Evolutionary conservation across 495 filamentous ascomycete species (phyloP).

Genomic region (Tetracladium setigerum): DNA sequence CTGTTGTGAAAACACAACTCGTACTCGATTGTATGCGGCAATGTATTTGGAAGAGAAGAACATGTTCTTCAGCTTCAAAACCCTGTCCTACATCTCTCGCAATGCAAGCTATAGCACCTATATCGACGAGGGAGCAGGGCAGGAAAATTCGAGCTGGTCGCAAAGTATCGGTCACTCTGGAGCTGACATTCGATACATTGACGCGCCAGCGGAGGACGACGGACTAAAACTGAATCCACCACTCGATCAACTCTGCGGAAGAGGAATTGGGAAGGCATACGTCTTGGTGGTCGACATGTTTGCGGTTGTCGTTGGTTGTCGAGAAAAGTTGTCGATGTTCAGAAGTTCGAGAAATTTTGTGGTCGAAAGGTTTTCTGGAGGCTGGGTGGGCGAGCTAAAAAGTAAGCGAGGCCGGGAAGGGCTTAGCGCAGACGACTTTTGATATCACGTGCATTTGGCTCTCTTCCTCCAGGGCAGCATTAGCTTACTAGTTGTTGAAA

Average conservation of each 20-base stretch:
- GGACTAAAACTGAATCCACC: slow-evolving; percentile 58
- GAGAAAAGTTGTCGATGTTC: slow-evolving; percentile 3
- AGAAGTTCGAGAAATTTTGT: slow-evolving; percentile 1
- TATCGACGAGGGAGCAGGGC: slow-evolving; percentile 43
- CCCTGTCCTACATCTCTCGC: slow-evolving; percentile 53
- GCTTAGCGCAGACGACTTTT: not conserved
- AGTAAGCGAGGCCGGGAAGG: slow-evolving; percentile 3
- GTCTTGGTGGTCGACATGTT: slow-evolving; percentile 52
- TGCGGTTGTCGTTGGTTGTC: slow-evolving; percentile 33
- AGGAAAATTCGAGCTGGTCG: slow-evolving; percentile 80
- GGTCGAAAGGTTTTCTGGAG: not conserved
- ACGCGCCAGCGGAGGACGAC: slow-evolving; percentile 65
- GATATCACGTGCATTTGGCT: slow-evolving; percentile 2
- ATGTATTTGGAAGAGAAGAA: slow-evolving; percentile 77
- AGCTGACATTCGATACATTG: slow-evolving; percentile 37
- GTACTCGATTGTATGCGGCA: slow-evolving; percentile 42
- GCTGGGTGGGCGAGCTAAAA: not conserved
- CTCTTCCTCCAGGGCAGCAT: too few relatives aligned
- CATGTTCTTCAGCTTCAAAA: slow-evolving; percentile 68
- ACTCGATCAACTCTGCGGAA: slow-evolving; percentile 32
- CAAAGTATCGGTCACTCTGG: slow-evolving; percentile 20
- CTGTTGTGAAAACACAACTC: slow-evolving; percentile 32
- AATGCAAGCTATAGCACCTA: slow-evolving; percentile 37
- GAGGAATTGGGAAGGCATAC: slow-evolving; percentile 49
- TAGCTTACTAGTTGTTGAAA: too few relatives aligned